Evolutionary conservation across 768 basidiomycete genomes (phyloP), one percentile per base, ranked within the genome.

Genomic region (Exsudoporus frostii): DNA sequence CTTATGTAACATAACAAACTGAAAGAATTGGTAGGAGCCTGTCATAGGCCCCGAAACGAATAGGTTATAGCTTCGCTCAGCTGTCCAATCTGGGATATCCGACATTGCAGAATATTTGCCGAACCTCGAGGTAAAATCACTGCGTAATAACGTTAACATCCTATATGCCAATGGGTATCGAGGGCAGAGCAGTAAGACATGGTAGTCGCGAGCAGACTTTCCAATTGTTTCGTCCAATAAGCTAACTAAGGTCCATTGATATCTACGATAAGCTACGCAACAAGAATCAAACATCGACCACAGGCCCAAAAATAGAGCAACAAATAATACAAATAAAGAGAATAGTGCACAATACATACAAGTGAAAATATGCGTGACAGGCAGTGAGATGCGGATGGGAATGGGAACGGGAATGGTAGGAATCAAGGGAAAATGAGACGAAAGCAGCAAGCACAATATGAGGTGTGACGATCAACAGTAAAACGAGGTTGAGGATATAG

Each of bases 391-490:
- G 58, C 40, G 11, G 42, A 34, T 44, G 54, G 48, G 50, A 53
- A 54, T 51, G 53, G 25, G n/a, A n/a, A n/a, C n/a, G n/a, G n/a
- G n/a, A n/a, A n/a, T n/a, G n/a, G 30, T 25, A 24, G 36, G 48
- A 22, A 25, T 27, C 41, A 29, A 43, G 38, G 43, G n/a, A 17
- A 15, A 34, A 41, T 33, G 25, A 58, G 13, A 55, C 37, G 43
- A 53, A 53, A 60, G 44, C 54, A 62, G 46, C 64, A 58, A 51
- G 65, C 59, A 67, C 63, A 51, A 56, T 60, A 48, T 52, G 53
- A 54, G 25, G 10, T 70, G 64, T 59, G 48, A 57, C 69, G 65
- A 30, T 56, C 57, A 53, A 53, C 32, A 46, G 49, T 50, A 36
- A 52, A 41, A 39, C 33, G 50, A 27, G 47, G n/a, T 37, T 41